A percentile compares a stretch with the other conserved stretches of the same genome.
Conservation (phyloP, 805 yeast species). For the Jamesozyma rosinii region DNA sequence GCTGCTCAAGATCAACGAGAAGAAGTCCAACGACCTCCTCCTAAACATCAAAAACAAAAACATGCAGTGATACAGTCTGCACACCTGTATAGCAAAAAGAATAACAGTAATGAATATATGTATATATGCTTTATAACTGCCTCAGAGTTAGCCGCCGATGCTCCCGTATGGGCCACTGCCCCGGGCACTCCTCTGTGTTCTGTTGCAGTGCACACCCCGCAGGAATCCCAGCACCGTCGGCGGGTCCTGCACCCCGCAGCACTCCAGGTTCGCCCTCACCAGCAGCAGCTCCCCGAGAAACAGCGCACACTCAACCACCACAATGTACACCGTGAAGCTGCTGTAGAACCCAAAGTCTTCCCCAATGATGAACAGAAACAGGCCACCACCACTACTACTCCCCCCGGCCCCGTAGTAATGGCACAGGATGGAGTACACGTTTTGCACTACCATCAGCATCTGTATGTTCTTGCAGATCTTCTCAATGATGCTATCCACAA, state of each 20-base stretch:
- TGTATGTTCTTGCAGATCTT: neutral
- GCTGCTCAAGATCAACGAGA: conserved; percentile 23
- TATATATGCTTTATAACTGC: too few relatives aligned
- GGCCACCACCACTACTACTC: neutral
- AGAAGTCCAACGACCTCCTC: conserved; percentile 20
- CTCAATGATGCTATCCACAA: neutral
- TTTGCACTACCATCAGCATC: neutral
- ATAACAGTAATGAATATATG: neutral
- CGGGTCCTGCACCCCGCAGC: neutral
- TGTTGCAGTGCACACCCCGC: too few relatives aligned
- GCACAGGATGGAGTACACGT: neutral
- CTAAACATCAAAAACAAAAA: conserved; percentile 16
- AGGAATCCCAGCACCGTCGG: neutral
- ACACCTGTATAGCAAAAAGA: too few relatives aligned
- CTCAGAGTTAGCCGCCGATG: too few relatives aligned
- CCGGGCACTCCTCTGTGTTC: too few relatives aligned
- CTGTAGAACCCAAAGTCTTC: neutral
- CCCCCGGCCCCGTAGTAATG: neutral
- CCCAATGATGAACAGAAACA: neutral
- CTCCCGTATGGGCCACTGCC: too few relatives aligned
- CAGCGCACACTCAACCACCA: neutral
- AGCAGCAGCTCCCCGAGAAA: neutral
- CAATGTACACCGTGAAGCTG: neutral
- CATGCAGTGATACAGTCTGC: too few relatives aligned
- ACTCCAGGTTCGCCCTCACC: neutral